Evolutionary conservation across 495 filamentous ascomycete genomes (phyloP).

Genomic region (Amniculicola lignicola): DNA sequence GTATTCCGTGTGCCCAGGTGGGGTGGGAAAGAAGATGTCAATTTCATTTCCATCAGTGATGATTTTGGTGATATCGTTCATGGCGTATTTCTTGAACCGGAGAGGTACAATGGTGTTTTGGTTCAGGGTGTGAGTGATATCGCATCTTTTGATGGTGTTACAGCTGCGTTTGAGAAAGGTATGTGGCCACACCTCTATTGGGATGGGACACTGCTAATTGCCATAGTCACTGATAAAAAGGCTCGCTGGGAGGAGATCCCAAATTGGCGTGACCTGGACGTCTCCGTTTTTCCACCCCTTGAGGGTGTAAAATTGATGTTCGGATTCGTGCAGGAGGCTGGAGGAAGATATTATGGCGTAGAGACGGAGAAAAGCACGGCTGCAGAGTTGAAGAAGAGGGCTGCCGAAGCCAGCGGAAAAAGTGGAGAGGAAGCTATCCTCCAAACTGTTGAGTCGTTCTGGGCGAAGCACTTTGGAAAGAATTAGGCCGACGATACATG

Average conservation of each 20-base stretch:
- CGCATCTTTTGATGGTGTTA: background rate
- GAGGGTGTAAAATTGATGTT: constrained; percentile 23
- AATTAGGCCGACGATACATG: no score
- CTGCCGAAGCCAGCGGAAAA: constrained; percentile 12
- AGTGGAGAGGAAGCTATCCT: constrained; percentile 10
- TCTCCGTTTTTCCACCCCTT: constrained; percentile 5
- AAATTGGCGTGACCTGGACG: constrained; percentile 8
- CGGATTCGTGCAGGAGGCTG: constrained; percentile 13
- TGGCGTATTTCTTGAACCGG: constrained; percentile 39
- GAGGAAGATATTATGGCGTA: constrained; percentile 15
- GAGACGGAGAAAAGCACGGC: constrained; percentile 13
- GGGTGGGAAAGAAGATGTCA: constrained; percentile 39
- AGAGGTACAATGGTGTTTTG: constrained; percentile 15
- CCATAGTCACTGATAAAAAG: constrained; percentile 15
- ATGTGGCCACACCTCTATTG: background rate
- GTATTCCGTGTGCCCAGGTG: constrained; percentile 31
- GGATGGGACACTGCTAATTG: background rate
- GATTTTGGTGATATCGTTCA: constrained; percentile 43
- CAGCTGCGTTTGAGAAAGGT: constrained; percentile 18
- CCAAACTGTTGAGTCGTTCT: constrained; percentile 18
- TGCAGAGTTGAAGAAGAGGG: constrained; percentile 12
- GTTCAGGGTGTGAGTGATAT: constrained; percentile 27
- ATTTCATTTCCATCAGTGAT: constrained; percentile 36
- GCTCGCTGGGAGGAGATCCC: constrained; percentile 12
- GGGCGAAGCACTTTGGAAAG: constrained; percentile 19